Conservation (phyloP, 1,284 basidiomycete genomes). For the Leccinum subrobustum region DNA sequence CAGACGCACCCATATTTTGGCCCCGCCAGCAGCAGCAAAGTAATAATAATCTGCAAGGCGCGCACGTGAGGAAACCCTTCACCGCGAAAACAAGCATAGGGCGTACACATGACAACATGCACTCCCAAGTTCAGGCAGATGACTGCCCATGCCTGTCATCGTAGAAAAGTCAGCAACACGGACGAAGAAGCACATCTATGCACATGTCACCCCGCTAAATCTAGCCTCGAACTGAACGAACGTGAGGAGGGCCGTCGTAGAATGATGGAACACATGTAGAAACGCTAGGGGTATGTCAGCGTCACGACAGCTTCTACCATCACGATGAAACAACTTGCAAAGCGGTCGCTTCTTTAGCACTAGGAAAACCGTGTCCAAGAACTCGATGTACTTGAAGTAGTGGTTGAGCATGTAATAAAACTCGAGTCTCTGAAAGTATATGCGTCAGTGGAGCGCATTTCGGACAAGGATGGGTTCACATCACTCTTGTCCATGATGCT, state of each 20-base stretch:
- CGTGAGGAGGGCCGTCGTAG: slow-evolving; percentile 91
- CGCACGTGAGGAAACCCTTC: slow-evolving; percentile 2
- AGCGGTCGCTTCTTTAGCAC: slow-evolving; percentile 97
- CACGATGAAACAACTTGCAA: slow-evolving; percentile 47
- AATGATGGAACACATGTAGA: slow-evolving; percentile 56
- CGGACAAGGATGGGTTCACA: slow-evolving; percentile 25
- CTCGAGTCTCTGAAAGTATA: slow-evolving; percentile 61
- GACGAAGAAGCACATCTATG: background rate
- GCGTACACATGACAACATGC: slow-evolving; percentile 96
- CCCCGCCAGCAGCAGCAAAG: slow-evolving; percentile 90
- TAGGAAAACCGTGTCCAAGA: slow-evolving; percentile 90
- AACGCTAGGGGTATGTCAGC: too few relatives aligned
- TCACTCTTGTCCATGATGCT: slow-evolving; percentile 80
- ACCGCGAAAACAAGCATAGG: background rate
- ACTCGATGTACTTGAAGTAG: slow-evolving; percentile 92
- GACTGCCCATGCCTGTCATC: slow-evolving; percentile 86
- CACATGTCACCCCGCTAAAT: slow-evolving; percentile 71
- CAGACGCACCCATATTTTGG: slow-evolving; percentile 82
- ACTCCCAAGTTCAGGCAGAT: slow-evolving; percentile 90
- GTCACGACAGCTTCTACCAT: background rate
- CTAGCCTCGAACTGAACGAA: slow-evolving; percentile 90
- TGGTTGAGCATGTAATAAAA: slow-evolving; percentile 98
- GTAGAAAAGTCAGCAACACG: slow-evolving; percentile 15
- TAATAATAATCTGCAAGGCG: slow-evolving; percentile 85
- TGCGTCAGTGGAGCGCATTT: slow-evolving; percentile 8